Evolutionary conservation across 2,329 filamentous ascomycete species (phyloP).

Genomic region (Diaporthe humulicola): DNA sequence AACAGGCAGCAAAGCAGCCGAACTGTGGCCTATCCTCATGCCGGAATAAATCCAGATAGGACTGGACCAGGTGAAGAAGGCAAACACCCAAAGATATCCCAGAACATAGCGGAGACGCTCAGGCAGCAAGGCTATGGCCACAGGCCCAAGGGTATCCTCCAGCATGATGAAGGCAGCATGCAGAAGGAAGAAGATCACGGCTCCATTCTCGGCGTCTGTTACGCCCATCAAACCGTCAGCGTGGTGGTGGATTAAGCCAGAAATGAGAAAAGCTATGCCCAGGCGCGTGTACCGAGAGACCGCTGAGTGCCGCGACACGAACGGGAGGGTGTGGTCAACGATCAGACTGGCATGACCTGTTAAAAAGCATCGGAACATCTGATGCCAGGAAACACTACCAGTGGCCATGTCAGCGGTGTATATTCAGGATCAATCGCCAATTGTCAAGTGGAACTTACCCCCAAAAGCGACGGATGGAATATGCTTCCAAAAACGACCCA

Average conservation of each 20-base stretch:
- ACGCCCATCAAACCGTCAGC: conserved; percentile 22
- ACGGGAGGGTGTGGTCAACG: conserved; percentile 3
- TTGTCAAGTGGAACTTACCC: conserved; percentile 20
- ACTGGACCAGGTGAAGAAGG: conserved; percentile 24
- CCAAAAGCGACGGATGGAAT: conserved; percentile 28
- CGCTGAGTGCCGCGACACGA: conserved; percentile 10
- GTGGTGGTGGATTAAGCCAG: conserved; percentile 20
- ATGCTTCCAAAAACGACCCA: conserved; percentile 23
- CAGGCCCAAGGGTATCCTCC: conserved; percentile 10
- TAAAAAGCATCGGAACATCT: conserved; percentile 29
- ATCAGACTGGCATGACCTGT: conserved; percentile 25
- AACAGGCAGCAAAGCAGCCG: conserved; percentile 28
- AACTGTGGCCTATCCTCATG: conserved; percentile 3
- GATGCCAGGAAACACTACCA: conserved; percentile 22
- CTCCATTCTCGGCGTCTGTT: conserved; percentile 7
- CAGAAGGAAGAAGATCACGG: conserved; percentile 26
- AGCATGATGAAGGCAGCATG: conserved; percentile 33
- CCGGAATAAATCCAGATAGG: conserved; percentile 20
- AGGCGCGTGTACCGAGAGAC: conserved; percentile 25
- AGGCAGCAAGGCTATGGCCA: neutral
- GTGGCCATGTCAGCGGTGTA: neutral
- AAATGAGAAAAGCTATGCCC: conserved; percentile 16
- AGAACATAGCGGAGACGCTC: neutral
- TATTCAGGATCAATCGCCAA: neutral
- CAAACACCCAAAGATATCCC: conserved; percentile 25